Evolutionary conservation across 2,329 filamentous ascomycete species (phyloP).

Genomic region (Alternaria consortialis): DNA sequence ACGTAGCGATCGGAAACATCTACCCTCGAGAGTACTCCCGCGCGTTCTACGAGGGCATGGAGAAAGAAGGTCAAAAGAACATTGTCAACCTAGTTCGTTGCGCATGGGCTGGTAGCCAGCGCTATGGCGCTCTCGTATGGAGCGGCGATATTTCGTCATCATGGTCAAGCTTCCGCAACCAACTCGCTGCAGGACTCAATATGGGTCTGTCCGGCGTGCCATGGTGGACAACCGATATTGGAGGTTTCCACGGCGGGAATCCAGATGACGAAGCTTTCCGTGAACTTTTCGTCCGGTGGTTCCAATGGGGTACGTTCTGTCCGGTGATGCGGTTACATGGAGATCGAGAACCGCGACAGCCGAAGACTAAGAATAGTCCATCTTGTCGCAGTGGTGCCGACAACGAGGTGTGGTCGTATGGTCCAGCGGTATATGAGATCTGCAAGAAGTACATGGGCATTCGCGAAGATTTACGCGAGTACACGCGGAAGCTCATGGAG

Average conservation of each 20-base stretch:
- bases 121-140: slow-evolving; percentile 72
- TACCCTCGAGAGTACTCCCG: slow-evolving; percentile 67
- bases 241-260: slow-evolving; percentile 73
- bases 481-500: slow-evolving; percentile 66
- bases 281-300: slow-evolving; percentile 73
- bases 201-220: slow-evolving; percentile 71
- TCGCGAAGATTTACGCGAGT: slow-evolving; percentile 66
- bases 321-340: slow-evolving; percentile 74
- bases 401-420: slow-evolving; percentile 74
- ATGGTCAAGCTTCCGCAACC: slow-evolving; percentile 67
- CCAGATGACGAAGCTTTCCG: slow-evolving; percentile 65
- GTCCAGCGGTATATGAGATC: slow-evolving; percentile 67
- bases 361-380: slow-evolving; percentile 52
- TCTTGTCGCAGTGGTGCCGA: slow-evolving; percentile 58
- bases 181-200: slow-evolving; percentile 70
- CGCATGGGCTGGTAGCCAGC: slow-evolving; percentile 68
- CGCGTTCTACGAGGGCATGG: slow-evolving; percentile 68
- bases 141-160: slow-evolving; percentile 72
- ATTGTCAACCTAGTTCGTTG: slow-evolving; percentile 68
- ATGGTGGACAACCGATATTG: slow-evolving; percentile 77
- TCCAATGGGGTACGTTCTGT: slow-evolving; percentile 73
- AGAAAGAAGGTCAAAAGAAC: slow-evolving; percentile 61
- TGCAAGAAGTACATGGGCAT: slow-evolving; percentile 67
- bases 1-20: slow-evolving; percentile 65
- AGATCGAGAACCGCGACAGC: slow-evolving; percentile 67